Evolutionary conservation across 2,329 filamentous ascomycete genomes (phyloP).

Genomic region (Mycosphaerelloides madeirae): DNA sequence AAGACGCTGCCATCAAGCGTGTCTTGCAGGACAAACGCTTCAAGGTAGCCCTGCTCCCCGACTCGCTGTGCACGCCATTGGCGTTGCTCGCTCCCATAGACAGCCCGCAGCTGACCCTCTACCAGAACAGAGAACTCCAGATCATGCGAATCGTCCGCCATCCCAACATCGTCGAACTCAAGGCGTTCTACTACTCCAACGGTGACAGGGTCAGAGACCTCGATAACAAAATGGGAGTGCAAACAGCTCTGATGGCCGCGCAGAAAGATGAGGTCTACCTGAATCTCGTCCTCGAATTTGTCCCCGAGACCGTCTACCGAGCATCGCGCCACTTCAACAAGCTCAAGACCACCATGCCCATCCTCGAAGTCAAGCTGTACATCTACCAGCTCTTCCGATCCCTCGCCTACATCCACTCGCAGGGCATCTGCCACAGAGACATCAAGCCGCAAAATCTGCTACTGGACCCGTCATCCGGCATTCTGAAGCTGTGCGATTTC

Average conservation of each 20-base stretch:
- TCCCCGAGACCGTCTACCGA: conserved; percentile 96
- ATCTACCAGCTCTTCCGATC: conserved; percentile 99
- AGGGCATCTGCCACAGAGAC: conserved; percentile 97
- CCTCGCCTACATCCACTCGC: conserved; percentile 96
- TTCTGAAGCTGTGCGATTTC: conserved; percentile 97
- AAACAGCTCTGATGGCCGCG: conserved; percentile 35
- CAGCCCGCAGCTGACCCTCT: background rate
- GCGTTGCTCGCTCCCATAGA: background rate
- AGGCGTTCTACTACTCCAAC: conserved; percentile 99
- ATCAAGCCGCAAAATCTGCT: conserved; percentile 99
- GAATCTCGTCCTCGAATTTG: conserved; percentile 95
- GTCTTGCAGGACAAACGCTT: conserved; percentile 99
- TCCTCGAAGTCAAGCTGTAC: conserved; percentile 97
- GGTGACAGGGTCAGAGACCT: conserved; percentile 72
- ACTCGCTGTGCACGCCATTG: conserved; percentile 20
- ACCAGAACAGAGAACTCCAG: conserved; percentile 93
- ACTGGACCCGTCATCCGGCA: conserved; percentile 81
- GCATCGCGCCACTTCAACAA: conserved; percentile 99
- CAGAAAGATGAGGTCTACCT: conserved; percentile 92
- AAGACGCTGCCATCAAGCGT: conserved; percentile 98
- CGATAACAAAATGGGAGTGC: conserved; percentile 33
- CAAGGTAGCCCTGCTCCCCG: conserved; percentile 70
- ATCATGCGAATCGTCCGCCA: conserved; percentile 99
- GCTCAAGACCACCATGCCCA: conserved; percentile 99
- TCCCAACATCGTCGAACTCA: conserved; percentile 97